Evolutionary conservation across 148 eudicot species (phyloP).

Genomic region (Silene latifolia): DNA sequence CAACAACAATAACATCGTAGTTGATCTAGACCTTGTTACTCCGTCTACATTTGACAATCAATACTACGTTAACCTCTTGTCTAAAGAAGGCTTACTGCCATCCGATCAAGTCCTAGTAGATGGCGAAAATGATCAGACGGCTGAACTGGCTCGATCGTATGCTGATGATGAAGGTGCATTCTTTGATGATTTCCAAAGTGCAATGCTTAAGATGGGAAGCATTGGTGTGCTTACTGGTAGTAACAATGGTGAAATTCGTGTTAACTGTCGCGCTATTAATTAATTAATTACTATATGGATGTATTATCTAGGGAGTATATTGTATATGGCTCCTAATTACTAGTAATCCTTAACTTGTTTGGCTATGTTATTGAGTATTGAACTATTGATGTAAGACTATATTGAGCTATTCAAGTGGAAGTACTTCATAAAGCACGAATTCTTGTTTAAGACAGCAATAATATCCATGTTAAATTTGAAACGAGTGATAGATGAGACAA

Average conservation of each 20-base stretch:
- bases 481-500: too few relatives aligned
- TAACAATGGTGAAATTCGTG: slow-evolving; percentile 52
- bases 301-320: too few relatives aligned
- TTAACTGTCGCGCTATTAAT: slow-evolving; percentile 55
- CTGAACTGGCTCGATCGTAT: slow-evolving; percentile 38
- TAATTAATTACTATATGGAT: neutral
- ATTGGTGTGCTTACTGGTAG: slow-evolving; percentile 32
- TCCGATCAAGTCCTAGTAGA: slow-evolving; percentile 63
- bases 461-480: too few relatives aligned
- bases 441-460: too few relatives aligned
- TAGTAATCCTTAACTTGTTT: too few relatives aligned
- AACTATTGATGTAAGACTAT: too few relatives aligned
- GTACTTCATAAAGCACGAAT: too few relatives aligned
- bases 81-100: slow-evolving; percentile 64
- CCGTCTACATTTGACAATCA: slow-evolving; percentile 73
- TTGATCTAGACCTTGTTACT: slow-evolving; percentile 58
- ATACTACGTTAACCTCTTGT: slow-evolving; percentile 65
- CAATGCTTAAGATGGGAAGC: slow-evolving; percentile 76
- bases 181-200: slow-evolving; percentile 51
- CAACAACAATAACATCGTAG: slow-evolving; percentile 33
- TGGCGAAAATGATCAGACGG: slow-evolving; percentile 34
- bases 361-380: too few relatives aligned
- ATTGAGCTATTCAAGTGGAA: too few relatives aligned
- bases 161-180: slow-evolving; percentile 41
- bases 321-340: too few relatives aligned